Evolutionary conservation across 805 yeast species (phyloP).

Genomic region (Yarrowia divulgata): DNA sequence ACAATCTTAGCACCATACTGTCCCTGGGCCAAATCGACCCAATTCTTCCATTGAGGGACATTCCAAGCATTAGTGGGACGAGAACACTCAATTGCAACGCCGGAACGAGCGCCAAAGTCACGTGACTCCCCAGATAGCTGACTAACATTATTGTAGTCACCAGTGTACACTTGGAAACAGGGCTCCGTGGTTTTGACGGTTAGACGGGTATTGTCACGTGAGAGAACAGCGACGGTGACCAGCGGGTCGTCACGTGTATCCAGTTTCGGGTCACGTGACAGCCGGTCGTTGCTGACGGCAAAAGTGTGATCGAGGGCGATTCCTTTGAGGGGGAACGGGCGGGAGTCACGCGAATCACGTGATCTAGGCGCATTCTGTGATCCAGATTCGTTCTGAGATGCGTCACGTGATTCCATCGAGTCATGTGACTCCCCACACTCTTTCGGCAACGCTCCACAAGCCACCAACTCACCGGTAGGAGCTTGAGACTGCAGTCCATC

Average conservation of each 20-base stretch:
- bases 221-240: background rate
- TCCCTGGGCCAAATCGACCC: conserved; percentile 9
- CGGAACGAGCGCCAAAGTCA: conserved; percentile 10
- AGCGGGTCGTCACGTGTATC: conserved; percentile 20
- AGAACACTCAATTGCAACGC: conserved; percentile 25
- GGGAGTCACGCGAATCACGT: background rate
- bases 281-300: background rate
- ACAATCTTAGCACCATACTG: conserved; percentile 19
- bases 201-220: background rate
- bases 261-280: conserved; percentile 1
- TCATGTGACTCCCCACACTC: background rate
- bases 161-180: conserved; percentile 23
- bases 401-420: background rate
- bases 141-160: background rate
- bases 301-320: conserved; percentile 10
- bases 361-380: background rate
- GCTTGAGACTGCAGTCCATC: conserved; percentile 1
- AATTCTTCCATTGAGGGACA: conserved; percentile 8
- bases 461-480: background rate
- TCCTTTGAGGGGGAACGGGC: background rate
- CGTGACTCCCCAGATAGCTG: conserved; percentile 2
- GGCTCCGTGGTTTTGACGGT: conserved; percentile 24
- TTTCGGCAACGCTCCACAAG: background rate
- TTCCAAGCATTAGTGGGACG: conserved; percentile 26
- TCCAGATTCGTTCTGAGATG: too few species aligned